Base-by-base conservation (phyloP, 75 land plant species). In the Isoetes taiwanensis region DNA sequence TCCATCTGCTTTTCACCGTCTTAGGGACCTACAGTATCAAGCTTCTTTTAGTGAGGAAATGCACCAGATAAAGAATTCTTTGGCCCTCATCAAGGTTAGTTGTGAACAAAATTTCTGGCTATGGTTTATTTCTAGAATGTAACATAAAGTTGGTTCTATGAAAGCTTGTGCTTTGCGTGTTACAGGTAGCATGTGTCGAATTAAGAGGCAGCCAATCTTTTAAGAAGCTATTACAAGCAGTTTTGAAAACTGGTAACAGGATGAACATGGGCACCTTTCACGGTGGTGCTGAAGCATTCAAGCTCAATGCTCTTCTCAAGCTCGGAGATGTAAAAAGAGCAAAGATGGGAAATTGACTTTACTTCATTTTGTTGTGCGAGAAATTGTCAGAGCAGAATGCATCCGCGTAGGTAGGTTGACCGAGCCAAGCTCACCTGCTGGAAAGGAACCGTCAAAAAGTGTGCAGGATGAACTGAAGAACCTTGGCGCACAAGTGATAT, bases 241-340 rank as follows among this genome's bases (percentile, higher is more conserved):
- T 88, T 60, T 65, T 93, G 12, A 93, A 84, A 67, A 84, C 85
- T 41, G 98, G 98, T 2, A 93, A 93, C 57, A 82, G 90, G 25
- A 77, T 93, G 81, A 93, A 93, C 68, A 72, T 75, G 75, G 98
- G 98, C 3, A 93, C 98, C 5, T 79, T 65, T 34, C 80, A 86
- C 48, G 98, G 98, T 26, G 90, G 78, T 48, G 98, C 98, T 6
- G 80, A 81, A 65, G 98, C 98, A 12, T 93, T 93, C 73, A 93
- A 84, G 65, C 81, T 93, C 35, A 91, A 93, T 54, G 78, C 89
- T 4, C 86, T 93, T 29, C 50, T 93, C 58, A 88, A 84, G 53
- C 66, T 91, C 23, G 56, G 79, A 21, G 98, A 93, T 76, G 86
- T 93, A 10, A 93, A 84, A 66, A 84, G 90, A 25, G 57, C 57